Evolutionary conservation across 2,329 filamentous ascomycete genomes (phyloP).

Genomic region (Epichloe gansuensis): DNA sequence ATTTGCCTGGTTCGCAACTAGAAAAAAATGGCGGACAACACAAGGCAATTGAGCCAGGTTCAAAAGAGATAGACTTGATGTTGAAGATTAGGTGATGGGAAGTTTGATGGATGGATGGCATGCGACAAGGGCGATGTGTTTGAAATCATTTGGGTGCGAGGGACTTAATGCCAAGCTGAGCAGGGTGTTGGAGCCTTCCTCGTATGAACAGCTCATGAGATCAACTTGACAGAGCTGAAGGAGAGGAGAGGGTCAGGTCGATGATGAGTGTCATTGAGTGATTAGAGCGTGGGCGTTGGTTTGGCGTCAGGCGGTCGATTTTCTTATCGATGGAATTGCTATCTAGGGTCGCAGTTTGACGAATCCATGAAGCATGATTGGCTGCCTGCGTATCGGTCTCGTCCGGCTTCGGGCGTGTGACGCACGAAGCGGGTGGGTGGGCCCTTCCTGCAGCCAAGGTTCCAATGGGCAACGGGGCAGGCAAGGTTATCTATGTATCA

Average conservation of each 20-base stretch:
- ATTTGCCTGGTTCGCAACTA: too few species aligned
- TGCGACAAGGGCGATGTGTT: background rate
- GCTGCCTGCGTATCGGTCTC: slow-evolving; percentile 4
- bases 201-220: background rate
- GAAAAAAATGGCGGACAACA: background rate
- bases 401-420: slow-evolving; percentile 6
- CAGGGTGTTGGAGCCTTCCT: background rate
- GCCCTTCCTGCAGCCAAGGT: background rate
- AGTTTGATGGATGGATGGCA: too few species aligned
- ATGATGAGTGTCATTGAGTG: background rate
- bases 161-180: background rate
- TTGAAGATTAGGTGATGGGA: background rate
- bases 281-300: background rate
- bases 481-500: background rate
- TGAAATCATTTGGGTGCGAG: background rate
- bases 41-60: background rate
- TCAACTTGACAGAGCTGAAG: background rate
- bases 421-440: background rate
- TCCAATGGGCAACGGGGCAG: background rate
- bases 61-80: background rate
- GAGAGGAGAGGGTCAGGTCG: background rate
- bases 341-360: slow-evolving; percentile 2
- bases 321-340: slow-evolving; percentile 4
- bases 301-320: background rate
- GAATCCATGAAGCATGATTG: slow-evolving; percentile 4